Evolutionary conservation across 1,284 basidiomycete species (phyloP).

Genomic region (Taiwanofungus camphoratus): DNA sequence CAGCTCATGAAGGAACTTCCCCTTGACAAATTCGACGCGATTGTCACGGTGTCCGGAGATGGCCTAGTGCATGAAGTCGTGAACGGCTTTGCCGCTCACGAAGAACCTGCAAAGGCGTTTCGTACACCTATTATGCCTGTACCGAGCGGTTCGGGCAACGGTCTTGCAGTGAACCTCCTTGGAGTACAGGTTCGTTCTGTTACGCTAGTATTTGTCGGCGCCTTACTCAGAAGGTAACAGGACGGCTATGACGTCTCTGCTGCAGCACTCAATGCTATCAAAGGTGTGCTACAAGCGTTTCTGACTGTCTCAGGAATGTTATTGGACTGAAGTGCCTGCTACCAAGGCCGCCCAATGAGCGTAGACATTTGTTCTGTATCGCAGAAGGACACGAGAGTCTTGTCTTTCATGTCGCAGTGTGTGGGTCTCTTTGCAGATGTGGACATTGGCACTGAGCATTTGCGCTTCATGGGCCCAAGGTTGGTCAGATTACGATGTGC

Average conservation of each 20-base stretch:
- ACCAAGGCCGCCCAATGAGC: slow-evolving; percentile 64
- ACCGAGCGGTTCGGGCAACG: slow-evolving; percentile 87
- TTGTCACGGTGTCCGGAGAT: slow-evolving; percentile 87
- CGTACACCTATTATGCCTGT: slow-evolving; percentile 78
- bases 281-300: slow-evolving; percentile 46
- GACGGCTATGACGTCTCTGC: slow-evolving; percentile 71
- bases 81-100: slow-evolving; percentile 82
- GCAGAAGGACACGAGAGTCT: slow-evolving; percentile 60
- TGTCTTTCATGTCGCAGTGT: slow-evolving; percentile 87
- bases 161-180: slow-evolving; percentile 68
- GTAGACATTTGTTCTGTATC: slow-evolving; percentile 81
- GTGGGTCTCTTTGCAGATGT: slow-evolving; percentile 91
- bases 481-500: slow-evolving; percentile 6
- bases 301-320: not conserved
- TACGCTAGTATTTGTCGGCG: not conserved
- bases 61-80: slow-evolving; percentile 89
- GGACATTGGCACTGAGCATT: slow-evolving; percentile 81
- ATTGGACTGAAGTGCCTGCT: not conserved
- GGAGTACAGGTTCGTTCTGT: slow-evolving; percentile 46
- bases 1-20: slow-evolving; percentile 62
- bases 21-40: slow-evolving; percentile 64
- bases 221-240: slow-evolving; percentile 29
- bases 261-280: slow-evolving; percentile 82
- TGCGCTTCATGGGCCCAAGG: slow-evolving; percentile 89
- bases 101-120: slow-evolving; percentile 67